These are phyloP conservation scores for Turnera subulata DNA, from an alignment of 345 rosid species.

Conservation along the genomic window DNA sequence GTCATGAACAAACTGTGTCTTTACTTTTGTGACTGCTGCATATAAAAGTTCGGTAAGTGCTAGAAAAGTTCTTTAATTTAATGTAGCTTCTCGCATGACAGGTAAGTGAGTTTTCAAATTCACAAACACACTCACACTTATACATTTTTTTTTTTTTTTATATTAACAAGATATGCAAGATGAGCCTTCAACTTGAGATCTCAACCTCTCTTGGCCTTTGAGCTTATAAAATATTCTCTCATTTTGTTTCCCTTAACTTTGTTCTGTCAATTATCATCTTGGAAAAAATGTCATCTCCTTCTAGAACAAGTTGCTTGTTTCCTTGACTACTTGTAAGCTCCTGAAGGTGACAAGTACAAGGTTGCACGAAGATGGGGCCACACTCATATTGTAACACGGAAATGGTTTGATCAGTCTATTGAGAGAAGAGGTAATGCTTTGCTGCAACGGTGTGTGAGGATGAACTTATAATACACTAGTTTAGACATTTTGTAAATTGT, in stretches of 20 bases:
- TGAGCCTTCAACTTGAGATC: no score
- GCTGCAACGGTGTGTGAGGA: no score
- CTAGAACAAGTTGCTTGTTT: background rate
- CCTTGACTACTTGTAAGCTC: conserved; percentile 39
- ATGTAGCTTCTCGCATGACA: background rate
- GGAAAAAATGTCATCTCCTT: background rate
- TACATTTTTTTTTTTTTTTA: no score
- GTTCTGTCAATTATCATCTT: no score
- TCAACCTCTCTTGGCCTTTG: no score
- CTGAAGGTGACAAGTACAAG: conserved; percentile 91
- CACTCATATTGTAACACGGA: conserved; percentile 67
- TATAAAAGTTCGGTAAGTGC: background rate
- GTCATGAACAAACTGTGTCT: no score
- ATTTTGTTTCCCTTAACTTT: no score
- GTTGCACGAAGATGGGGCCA: conserved; percentile 91
- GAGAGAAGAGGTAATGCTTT: conserved; percentile 64
- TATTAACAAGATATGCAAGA: no score
- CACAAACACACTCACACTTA: no score
- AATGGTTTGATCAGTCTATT: conserved; percentile 87
- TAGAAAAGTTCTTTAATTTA: background rate
- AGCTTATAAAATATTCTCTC: no score
- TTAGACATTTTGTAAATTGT: conserved; percentile 5
- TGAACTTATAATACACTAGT: background rate
- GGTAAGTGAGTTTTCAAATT: background rate
- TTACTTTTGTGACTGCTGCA: background rate